Evolutionary conservation across 2,329 filamentous ascomycete genomes (phyloP).

Genomic region (Venturiaceae sp.): DNA sequence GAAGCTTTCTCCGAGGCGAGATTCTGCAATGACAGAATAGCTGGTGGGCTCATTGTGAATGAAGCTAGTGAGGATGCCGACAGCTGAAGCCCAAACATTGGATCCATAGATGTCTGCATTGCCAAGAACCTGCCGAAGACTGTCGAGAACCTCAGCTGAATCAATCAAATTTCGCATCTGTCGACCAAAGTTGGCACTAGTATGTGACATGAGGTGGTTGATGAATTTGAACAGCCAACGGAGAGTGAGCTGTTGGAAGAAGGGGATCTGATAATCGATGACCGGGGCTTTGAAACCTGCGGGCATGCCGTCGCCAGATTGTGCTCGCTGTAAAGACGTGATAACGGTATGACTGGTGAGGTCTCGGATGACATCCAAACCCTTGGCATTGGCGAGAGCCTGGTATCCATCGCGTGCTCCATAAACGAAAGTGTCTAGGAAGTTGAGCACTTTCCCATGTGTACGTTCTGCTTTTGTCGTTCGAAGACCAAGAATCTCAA

Average conservation of each 20-base stretch:
- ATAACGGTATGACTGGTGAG: conserved; percentile 72
- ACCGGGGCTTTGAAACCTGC: conserved; percentile 64
- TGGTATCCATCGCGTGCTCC: conserved; percentile 76
- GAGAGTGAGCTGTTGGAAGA: conserved; percentile 84
- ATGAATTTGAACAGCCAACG: conserved; percentile 94
- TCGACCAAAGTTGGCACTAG: conserved; percentile 77
- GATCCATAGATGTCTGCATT: conserved; percentile 76
- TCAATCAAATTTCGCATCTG: conserved; percentile 89
- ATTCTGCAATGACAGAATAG: conserved; percentile 90
- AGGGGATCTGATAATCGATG: conserved; percentile 89
- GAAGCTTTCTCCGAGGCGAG: conserved; percentile 77
- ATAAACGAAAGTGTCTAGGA: conserved; percentile 82
- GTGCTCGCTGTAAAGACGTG: conserved; percentile 56
- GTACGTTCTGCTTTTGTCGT: conserved; percentile 74
- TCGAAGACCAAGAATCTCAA: conserved; percentile 77
- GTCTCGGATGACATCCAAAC: conserved; percentile 83
- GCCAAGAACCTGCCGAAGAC: conserved; percentile 71
- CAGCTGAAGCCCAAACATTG: conserved; percentile 89
- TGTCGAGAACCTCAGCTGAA: conserved; percentile 72
- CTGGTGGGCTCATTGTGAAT: conserved; percentile 99
- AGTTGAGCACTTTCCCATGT: conserved; percentile 74
- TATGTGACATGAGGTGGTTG: conserved; percentile 84
- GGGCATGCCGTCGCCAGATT: conserved; percentile 61
- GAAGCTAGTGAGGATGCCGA: conserved; percentile 87
- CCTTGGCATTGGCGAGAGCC: conserved; percentile 69